Base-by-base conservation (phyloP, 2,329 filamentous ascomycete genomes). In the Xylariaceae sp. region DNA sequence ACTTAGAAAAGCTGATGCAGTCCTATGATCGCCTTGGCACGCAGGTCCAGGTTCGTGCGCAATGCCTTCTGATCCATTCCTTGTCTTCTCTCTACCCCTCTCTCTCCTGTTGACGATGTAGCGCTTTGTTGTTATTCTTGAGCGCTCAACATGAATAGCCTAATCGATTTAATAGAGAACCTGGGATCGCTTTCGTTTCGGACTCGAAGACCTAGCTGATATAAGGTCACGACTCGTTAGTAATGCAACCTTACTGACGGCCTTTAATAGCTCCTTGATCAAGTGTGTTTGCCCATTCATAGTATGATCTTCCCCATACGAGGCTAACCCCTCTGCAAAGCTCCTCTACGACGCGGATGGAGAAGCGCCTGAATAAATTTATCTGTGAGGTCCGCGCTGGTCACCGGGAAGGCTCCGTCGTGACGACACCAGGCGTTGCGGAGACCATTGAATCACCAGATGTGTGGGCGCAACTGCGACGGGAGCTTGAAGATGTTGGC, bases 181-280 rank as follows among this genome's bases (percentile, higher is more conserved):
- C 16, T 69, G 62, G 64, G 66, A 67, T 56, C 58, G 66, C 11
- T 50, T 67, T 56, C 60, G 55, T n/a, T 68, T 63, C 43, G 65
- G 63, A 6, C 40, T 65, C 4, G 53, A 64, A 41, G 58, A 69
- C 11, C 44, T 67, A n/a, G 58, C 60, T 7, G 65, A 68, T 48
- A 55, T 68, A 36, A 47, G 64, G 33, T 61, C 53, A 20, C 50
- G 63, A 37, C 54, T 66, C 15, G 60, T 65, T 33, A 61, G 55
- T 49, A 64, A 63, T 39, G 58, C 55, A 6, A 64, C 66, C 8
- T 30, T 63, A 16, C 50, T 68, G 21, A 61, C 60, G 13, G 61
- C 65, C 4, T 68, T 67, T 29, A 64, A 64, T 21, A 61, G 57
- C 40, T 53, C 54, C 27, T 37, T 67, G 16, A 50, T 54, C 29